Conservation (phyloP, 1,139 yeast species). For the Sugiyamaella novakii region DNA sequence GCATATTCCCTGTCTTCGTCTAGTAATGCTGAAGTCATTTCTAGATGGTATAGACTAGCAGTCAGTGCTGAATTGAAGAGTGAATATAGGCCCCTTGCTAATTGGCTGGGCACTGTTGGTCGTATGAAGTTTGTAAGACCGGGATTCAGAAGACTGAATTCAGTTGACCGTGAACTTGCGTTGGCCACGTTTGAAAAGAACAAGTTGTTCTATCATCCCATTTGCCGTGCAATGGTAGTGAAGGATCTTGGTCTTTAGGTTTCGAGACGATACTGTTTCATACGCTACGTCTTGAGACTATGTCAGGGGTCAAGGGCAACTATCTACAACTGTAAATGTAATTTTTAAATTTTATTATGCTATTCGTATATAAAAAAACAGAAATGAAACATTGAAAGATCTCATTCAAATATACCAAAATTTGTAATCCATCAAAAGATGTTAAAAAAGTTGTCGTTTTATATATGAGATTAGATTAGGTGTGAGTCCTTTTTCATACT, state of each 20-base stretch:
- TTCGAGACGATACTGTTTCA: too few species aligned
- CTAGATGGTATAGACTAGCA: conserved; percentile 70
- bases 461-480: too few species aligned
- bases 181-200: conserved; percentile 60
- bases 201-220: conserved; percentile 74
- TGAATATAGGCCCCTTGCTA: conserved; percentile 57
- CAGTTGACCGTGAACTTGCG: conserved; percentile 69
- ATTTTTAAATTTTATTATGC: conserved; percentile 3
- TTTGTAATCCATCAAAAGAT: not conserved
- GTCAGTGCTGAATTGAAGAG: conserved; percentile 46
- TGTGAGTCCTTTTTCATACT: not conserved
- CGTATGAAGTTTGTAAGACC: conserved; percentile 96
- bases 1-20: conserved; percentile 55
- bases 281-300: too few species aligned
- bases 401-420: not conserved
- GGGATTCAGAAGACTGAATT: conserved; percentile 65
- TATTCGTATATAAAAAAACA: conserved; percentile 6
- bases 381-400: conserved; percentile 1
- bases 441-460: not conserved
- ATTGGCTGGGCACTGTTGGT: conserved; percentile 89
- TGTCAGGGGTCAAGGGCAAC: too few species aligned
- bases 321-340: not conserved
- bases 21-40: conserved; percentile 76
- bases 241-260: conserved; percentile 56
- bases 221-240: conserved; percentile 74